Conservation (phyloP, 495 filamentous ascomycete species). For the Symbiotaphrina buchneri region DNA sequence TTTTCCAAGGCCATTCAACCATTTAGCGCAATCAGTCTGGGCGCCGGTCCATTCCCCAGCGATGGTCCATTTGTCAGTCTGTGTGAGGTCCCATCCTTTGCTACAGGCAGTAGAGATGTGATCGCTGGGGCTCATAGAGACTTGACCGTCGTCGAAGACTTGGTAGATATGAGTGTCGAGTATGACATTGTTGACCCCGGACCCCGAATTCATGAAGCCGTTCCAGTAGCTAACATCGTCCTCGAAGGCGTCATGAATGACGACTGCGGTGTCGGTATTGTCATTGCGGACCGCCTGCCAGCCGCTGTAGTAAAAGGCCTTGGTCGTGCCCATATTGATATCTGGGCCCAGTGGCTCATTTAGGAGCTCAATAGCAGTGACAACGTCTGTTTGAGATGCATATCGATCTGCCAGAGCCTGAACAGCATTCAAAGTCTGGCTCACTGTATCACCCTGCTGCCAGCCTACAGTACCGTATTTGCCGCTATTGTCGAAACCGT, state of each 20-base stretch:
- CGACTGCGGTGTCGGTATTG: conserved; percentile 30
- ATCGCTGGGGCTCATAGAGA: conserved; percentile 20
- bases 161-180: conserved; percentile 49
- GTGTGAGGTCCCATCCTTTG: conserved; percentile 10
- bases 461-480: conserved; percentile 13
- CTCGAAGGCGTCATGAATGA: conserved; percentile 48
- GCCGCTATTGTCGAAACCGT: conserved; percentile 20
- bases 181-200: conserved; percentile 34
- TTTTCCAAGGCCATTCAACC: conserved; percentile 18
- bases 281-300: conserved; percentile 12
- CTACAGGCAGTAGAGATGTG: conserved; percentile 29
- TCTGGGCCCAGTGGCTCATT: conserved; percentile 16
- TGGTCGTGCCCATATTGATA: conserved; percentile 12
- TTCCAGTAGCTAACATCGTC: conserved; percentile 41
- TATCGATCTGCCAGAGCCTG: conserved; percentile 18
- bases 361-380: conserved; percentile 17
- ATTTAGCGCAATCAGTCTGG: conserved; percentile 26
- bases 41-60: conserved; percentile 49
- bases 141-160: conserved; percentile 36
- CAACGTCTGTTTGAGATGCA: conserved; percentile 15
- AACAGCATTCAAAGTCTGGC: conserved; percentile 14
- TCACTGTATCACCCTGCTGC: conserved; percentile 14
- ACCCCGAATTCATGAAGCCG: conserved; percentile 32
- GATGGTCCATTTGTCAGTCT: conserved; percentile 23
- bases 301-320: conserved; percentile 13